Base-by-base conservation (phyloP, 139 green algal species). In the Astrephomene gubernaculifera region DNA sequence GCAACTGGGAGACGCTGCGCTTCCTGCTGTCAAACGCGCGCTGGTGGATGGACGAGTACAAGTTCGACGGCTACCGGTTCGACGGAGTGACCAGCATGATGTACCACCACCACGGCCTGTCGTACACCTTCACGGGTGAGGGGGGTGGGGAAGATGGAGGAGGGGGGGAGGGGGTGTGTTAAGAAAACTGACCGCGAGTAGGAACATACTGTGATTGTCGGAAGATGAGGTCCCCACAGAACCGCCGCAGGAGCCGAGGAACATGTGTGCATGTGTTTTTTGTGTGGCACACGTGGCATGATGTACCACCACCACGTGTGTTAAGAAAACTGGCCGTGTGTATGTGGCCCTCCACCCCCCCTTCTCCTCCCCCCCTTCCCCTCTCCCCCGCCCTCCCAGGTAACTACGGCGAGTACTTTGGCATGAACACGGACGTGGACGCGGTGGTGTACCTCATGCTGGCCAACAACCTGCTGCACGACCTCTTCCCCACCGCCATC, bases 31-130 rank as follows among this genome's bases (percentile, higher is more conserved):
- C 92, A 74, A 99, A 99, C 92, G 86, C 96, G 29, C 93, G 97
- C 71, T 99, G 94, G 92, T 99, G 97, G 97, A 88, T 99, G 43
- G 97, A 99, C 63, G 97, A 99, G 92, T 99, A 96, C 94, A 98
- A 98, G 92, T 99, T 99, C 86, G 96, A 99, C 85, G 96, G 96
- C 19, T 92, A 90, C 85, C 94, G 96, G 88, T 99, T 99, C 90
- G 97, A 99, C 64, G 97, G 97, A 74, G 95, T 99, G 27, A 99
- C 97, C 44, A 96, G 88, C 83, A 99, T 99, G 97, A 99, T 99
- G 97, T 99, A 99, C 95, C 95, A 98, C 86, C 97, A 99, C 93
- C 97, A 99, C 87, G 97, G 97, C 79, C 96, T 99, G 22, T 93
- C 95, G 83, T 97, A 97, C 90, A 93, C 94, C 22, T 99, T 99